phyloP scores from a whole-genome alignment of 2,329 filamentous ascomycete species.

The Colletotrichum sp. region DNA sequence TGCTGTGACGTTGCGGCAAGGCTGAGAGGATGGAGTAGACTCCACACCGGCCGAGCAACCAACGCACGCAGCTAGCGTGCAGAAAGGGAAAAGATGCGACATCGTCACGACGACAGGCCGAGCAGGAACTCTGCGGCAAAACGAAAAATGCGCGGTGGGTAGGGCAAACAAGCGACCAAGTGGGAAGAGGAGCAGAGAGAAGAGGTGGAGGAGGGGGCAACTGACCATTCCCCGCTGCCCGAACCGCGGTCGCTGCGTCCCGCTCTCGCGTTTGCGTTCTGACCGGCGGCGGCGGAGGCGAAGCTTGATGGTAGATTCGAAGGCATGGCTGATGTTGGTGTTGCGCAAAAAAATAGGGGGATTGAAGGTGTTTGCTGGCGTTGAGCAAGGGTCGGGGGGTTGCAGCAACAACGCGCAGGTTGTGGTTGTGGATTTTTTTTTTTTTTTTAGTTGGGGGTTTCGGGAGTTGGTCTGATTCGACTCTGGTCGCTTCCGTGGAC shows the following conservation, averaged over 20 bases:
- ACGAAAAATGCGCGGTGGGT: neutral
- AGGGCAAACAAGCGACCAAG: neutral
- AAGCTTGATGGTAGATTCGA: conserved; percentile 83
- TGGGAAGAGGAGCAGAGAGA: neutral
- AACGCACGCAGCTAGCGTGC: neutral
- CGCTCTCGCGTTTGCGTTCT: conserved; percentile 65
- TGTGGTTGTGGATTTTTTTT: neutral
- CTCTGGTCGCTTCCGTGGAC: conserved; percentile 8
- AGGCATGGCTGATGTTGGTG: conserved; percentile 56
- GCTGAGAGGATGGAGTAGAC: neutral
- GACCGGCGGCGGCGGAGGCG: conserved; percentile 81
- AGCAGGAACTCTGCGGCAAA: neutral
- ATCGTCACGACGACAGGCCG: neutral
- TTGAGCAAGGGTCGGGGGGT: neutral
- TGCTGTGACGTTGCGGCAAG: conserved; percentile 3
- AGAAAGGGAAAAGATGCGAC: neutral
- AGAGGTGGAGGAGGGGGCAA: conserved; percentile 24
- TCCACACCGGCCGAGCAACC: neutral
- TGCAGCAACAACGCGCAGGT: conserved; percentile 10
- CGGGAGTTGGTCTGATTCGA: conserved; percentile 12
- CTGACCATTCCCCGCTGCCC: conserved; percentile 76
- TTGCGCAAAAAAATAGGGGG: neutral
- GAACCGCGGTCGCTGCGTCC: conserved; percentile 63
- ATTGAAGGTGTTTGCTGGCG: neutral
- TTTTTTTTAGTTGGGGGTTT: neutral